Percentiles rank a stretch among this genome's conserved stretches.
These are phyloP conservation scores for Chytriomyces sp. DNA, from an alignment of 192 early-diverging fungal species.

Conservation along the genomic window DNA sequence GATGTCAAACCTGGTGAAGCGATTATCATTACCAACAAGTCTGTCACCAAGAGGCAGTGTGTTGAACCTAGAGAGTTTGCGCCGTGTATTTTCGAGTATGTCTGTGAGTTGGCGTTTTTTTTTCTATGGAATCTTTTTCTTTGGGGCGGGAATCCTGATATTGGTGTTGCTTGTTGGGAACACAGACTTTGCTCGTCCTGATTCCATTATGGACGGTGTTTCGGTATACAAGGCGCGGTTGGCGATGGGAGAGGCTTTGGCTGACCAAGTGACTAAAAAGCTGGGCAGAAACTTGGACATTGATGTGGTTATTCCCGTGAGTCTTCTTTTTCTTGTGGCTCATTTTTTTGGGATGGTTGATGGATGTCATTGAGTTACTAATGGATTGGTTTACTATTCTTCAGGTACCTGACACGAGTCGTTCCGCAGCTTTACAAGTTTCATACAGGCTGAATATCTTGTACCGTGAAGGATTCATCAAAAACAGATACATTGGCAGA, in stretches of 20 bases:
- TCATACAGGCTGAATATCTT: constrained; percentile 85
- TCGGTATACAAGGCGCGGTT: constrained; percentile 97
- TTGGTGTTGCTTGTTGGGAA: constrained; percentile 27
- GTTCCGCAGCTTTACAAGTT: constrained; percentile 91
- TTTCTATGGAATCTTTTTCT: neutral
- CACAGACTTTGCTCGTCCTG: constrained; percentile 92
- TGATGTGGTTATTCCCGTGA: constrained; percentile 98
- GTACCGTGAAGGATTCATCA: constrained; percentile 99
- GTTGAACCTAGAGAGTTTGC: constrained; percentile 58
- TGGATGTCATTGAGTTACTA: no score
- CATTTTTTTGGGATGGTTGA: constrained; percentile 2
- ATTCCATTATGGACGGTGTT: constrained; percentile 97
- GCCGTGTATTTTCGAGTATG: constrained; percentile 99
- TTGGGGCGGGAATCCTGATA: neutral
- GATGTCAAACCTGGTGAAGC: constrained; percentile 96
- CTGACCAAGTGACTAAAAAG: constrained; percentile 75
- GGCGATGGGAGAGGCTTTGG: constrained; percentile 97
- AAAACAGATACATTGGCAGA: constrained; percentile 98
- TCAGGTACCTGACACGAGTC: constrained; percentile 94
- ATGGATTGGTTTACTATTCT: neutral
- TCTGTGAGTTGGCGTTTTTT: constrained; percentile 47
- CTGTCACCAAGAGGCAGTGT: constrained; percentile 70
- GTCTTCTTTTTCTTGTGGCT: constrained; percentile 21
- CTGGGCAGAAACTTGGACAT: constrained; percentile 82
- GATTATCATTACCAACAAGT: constrained; percentile 82